A percentile compares a stretch with the other conserved stretches of the same genome.
These are phyloP conservation scores for Ceratobasidium sp. DNA, from an alignment of 1,284 basidiomycete genomes.

Conservation along the genomic window DNA sequence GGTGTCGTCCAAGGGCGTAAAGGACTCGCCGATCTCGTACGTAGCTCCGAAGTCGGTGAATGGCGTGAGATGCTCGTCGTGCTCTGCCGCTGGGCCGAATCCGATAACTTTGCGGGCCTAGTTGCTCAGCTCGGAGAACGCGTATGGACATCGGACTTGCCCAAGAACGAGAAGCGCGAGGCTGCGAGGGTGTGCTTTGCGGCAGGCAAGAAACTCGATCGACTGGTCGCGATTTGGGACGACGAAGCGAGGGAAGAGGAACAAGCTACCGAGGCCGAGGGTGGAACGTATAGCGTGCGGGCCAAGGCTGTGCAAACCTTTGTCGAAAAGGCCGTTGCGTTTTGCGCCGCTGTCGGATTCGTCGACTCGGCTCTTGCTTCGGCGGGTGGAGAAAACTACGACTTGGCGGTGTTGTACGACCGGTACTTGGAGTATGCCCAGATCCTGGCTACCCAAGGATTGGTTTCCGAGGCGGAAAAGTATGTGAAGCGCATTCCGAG, in stretches of 20 bases:
- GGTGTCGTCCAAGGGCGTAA: conserved; percentile 81
- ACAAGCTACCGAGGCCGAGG: conserved; percentile 54
- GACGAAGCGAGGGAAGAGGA: conserved; percentile 88
- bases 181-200: conserved; percentile 21
- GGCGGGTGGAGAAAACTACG: conserved; percentile 73
- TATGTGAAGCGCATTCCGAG: conserved; percentile 84
- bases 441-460: conserved; percentile 87
- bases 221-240: conserved; percentile 84
- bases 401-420: conserved; percentile 87
- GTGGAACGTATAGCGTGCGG: conserved; percentile 78
- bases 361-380: conserved; percentile 75
- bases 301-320: conserved; percentile 91
- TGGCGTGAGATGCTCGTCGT: conserved; percentile 99
- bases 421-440: conserved; percentile 96
- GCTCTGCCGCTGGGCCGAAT: conserved; percentile 89
- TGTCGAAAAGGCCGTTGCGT: conserved; percentile 96
- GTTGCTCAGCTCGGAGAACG: conserved; percentile 84
- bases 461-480: conserved; percentile 80
- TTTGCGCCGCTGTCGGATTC: conserved; percentile 89
- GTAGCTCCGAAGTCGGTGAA: conserved; percentile 92
- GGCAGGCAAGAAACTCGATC: conserved; percentile 14
- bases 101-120: conserved; percentile 84
- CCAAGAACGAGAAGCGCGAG: conserved; percentile 1
- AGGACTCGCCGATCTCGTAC: conserved; percentile 91
- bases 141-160: conserved; percentile 11